A percentile compares a stretch with the other conserved stretches of the same genome.
Conservation (phyloP, 2,329 filamentous ascomycete species). For the Fusarium transvaalense region DNA sequence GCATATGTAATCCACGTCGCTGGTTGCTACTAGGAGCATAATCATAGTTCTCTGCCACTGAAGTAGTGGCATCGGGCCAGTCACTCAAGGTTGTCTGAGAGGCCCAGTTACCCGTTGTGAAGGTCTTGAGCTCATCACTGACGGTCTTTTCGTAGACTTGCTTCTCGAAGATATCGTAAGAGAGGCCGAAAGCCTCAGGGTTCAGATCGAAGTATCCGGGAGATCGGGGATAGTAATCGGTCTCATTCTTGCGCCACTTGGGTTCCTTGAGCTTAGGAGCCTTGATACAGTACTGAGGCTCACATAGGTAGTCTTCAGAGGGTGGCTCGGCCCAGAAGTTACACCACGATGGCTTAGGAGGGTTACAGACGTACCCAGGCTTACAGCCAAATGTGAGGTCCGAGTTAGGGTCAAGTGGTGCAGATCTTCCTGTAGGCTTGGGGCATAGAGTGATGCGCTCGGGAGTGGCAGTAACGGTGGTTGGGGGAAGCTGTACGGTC, state of each 20-base stretch:
- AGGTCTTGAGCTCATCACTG: constrained; percentile 57
- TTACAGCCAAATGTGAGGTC: constrained; percentile 66
- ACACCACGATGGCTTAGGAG: constrained; percentile 63
- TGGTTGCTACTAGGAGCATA: constrained; percentile 25
- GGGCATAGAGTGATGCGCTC: constrained; percentile 58
- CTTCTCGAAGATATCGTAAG: constrained; percentile 70
- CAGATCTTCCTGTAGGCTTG: constrained; percentile 56
- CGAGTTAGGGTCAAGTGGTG: constrained; percentile 53
- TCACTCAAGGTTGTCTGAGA: constrained; percentile 63
- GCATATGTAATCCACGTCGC: constrained; percentile 40
- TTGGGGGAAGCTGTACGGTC: constrained; percentile 49
- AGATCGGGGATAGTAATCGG: constrained; percentile 63
- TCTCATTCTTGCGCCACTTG: constrained; percentile 60
- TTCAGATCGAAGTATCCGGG: constrained; percentile 74
- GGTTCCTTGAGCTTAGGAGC: constrained; percentile 55
- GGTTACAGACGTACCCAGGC: constrained; percentile 66
- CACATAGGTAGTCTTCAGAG: constrained; percentile 60
- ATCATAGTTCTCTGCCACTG: constrained; percentile 24
- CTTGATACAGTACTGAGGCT: constrained; percentile 58
- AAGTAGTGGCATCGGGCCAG: constrained; percentile 43
- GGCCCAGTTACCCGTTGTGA: constrained; percentile 67
- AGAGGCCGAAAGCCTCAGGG: constrained; percentile 70
- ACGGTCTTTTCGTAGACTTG: constrained; percentile 55
- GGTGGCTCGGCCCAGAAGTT: constrained; percentile 65
- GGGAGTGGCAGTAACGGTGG: constrained; percentile 48